Base-by-base conservation (phyloP, 2,329 filamentous ascomycete genomes). In the Pseudogymnoascus sp. region DNA sequence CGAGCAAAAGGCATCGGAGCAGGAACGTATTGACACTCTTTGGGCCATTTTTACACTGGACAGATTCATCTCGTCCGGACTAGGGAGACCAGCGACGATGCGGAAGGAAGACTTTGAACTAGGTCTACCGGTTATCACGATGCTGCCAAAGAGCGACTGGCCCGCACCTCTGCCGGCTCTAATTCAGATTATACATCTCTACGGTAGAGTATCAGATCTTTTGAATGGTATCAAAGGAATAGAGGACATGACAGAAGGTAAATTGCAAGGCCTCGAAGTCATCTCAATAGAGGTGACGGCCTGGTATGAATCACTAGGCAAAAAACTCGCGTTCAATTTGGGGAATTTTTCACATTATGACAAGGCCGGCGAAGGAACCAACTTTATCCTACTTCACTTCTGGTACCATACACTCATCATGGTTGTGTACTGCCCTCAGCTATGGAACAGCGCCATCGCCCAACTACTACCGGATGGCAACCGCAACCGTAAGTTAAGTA, bases 41-140 rank as follows among this genome's bases (percentile, higher is more conserved):
- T 96, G 91, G 91, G 88, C 90, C 3, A 88, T 96, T 10, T 96
- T 96, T 73, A 88, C 96, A 67, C 82, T 96, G 1, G 91, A 96
- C 70, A 83, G 91, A 19, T 88, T 93, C 65, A 93, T 96, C 26
- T 96, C 91, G 0, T 93, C 90, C 0, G 91, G 91, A 0, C 95
- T 91, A 0, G 92, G 92, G 9, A 82, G 91, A 15, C 88, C 91
- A 0, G 91, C 93, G 10, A 96, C 91, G 0, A 81, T 96, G 31
- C 86, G 88, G 59, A 90, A 96, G 71, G 88, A 90, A 65, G 91
- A 96, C 68, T 93, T 93, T 67, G 92, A 96, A 72, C 81, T 96
- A 6, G 83, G 84, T 0, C 88, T 96, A 53, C 85, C 84, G 0
- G 78, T 77, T 9, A 75, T 80, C 0, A 75, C 75, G 1, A 70